Evolutionary conservation across 139 green algal species (phyloP), one percentile per base, ranked within the genome.

Genomic region (Raphidocelis subcapitata): DNA sequence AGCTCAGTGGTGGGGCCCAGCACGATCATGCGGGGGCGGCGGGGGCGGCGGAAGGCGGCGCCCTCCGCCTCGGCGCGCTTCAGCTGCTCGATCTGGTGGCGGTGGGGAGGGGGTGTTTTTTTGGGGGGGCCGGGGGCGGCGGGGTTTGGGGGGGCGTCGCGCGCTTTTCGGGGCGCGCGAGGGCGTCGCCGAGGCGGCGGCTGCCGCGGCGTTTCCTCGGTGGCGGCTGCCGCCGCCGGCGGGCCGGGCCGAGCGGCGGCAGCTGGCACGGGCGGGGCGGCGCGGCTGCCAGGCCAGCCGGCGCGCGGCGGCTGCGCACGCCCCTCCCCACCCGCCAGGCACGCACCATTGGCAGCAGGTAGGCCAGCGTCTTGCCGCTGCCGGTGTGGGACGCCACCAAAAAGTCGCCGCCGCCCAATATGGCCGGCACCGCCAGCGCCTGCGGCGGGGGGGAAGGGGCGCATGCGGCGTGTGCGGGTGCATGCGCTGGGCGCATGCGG

Each of bases 281-380:
- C n/a, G n/a, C n/a, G n/a, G n/a, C n/a, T n/a, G n/a, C n/a, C n/a
- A n/a, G n/a, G n/a, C n/a, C n/a, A n/a, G n/a, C n/a, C n/a, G 12
- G 54, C 54, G 18, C 54, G 24, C 54, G 23, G 10, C 54, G 23
- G 5, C 15, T 20, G 10, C 10, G 8, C 41, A 49, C 12, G 8
- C 41, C 41, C 12, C 41, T 12, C 41, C 41, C 41, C 8, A 8
- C 41, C 41, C 41, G 41, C 41, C 8, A 20, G 41, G 41, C 41
- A 49, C 69, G 51, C 72, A 96, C 88, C 36, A 98, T 54, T 1
- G 94, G 94, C 44, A 98, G 84, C n/a, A 98, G 89, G 85, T 98
- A 98, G 0, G 92, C 92, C 16, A 98, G 81, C 0, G 94, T 98
- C 73, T 98, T 98, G 47, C 94, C 94, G 20, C 82, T 93, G 20